These are phyloP conservation scores for Thermochaetoides thermophila DNA, from an alignment of 495 filamentous ascomycete species.

Conservation along the genomic window DNA sequence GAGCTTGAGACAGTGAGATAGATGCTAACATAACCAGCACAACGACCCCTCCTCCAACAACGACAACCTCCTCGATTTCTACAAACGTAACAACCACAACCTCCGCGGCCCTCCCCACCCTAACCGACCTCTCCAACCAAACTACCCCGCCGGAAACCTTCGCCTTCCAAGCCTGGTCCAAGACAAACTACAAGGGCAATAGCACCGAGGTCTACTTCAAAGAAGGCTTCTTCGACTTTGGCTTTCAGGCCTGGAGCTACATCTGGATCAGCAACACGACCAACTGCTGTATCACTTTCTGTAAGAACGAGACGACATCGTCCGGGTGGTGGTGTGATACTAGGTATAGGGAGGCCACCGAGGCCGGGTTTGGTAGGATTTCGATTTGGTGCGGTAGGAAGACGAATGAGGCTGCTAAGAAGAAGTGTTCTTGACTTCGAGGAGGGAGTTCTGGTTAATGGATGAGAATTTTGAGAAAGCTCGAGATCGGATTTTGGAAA, in stretches of 20 bases:
- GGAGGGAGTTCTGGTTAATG: too few relatives aligned
- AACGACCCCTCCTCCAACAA: not conserved
- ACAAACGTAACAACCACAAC: slow-evolving; percentile 1
- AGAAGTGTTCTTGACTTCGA: not conserved
- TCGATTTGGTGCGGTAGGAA: slow-evolving; percentile 15
- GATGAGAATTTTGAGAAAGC: too few relatives aligned
- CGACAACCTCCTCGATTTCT: not conserved
- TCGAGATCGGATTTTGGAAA: too few relatives aligned
- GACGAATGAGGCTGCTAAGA: not conserved
- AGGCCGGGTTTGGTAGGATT: slow-evolving; percentile 5
- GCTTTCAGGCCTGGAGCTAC: slow-evolving; percentile 9
- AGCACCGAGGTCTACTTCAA: slow-evolving; percentile 4
- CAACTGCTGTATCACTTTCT: slow-evolving; percentile 17
- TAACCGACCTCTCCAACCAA: slow-evolving; percentile 11
- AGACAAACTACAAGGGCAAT: slow-evolving; percentile 4
- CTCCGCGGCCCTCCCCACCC: not conserved
- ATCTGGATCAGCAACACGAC: slow-evolving; percentile 11
- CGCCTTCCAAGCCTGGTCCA: slow-evolving; percentile 12
- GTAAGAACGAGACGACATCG: slow-evolving; percentile 4
- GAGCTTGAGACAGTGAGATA: too few relatives aligned
- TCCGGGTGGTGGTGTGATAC: slow-evolving; percentile 9
- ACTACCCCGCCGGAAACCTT: slow-evolving; percentile 2
- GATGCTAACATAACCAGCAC: too few relatives aligned
- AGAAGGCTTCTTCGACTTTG: slow-evolving; percentile 13
- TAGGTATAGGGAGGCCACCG: not conserved